A percentile compares a stretch with the other conserved stretches of the same genome.
Evolutionary conservation across 2,329 filamentous ascomycete genomes (phyloP).

Genomic region (Aspergillus clavatus): DNA sequence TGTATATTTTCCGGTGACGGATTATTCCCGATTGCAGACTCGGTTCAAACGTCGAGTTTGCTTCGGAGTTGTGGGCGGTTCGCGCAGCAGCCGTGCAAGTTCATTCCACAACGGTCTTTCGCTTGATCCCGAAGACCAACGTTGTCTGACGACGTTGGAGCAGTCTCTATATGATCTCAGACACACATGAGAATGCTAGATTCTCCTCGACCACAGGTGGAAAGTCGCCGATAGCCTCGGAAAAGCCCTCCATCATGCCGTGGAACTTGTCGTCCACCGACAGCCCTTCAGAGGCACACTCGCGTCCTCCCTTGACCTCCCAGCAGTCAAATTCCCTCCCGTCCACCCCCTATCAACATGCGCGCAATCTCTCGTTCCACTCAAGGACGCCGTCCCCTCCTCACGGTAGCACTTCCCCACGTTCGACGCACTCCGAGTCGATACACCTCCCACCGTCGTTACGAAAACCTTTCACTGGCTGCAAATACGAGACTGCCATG

Average conservation of each 20-base stretch:
- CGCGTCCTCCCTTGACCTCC: conserved; percentile 50
- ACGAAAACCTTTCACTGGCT: conserved; percentile 62
- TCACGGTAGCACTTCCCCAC: conserved; percentile 73
- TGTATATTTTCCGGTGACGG: neutral
- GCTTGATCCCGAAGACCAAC: conserved; percentile 20
- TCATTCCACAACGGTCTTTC: neutral
- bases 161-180: conserved; percentile 38
- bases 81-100: neutral
- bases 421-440: conserved; percentile 85
- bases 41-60: neutral
- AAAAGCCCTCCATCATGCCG: conserved; percentile 38
- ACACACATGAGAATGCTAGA: conserved; percentile 41
- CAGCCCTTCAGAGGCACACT: conserved; percentile 31
- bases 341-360: conserved; percentile 85
- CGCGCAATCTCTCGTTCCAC: conserved; percentile 73
- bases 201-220: conserved; percentile 37
- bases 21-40: neutral
- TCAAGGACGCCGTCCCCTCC: conserved; percentile 78
- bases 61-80: neutral
- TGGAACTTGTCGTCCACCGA: conserved; percentile 35
- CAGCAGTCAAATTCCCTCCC: conserved; percentile 85
- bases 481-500: conserved; percentile 84
- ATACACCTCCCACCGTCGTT: conserved; percentile 68
- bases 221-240: conserved; percentile 40
- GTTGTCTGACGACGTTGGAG: conserved; percentile 29